Conservation (phyloP, 179 eudicot species). For the Silene vulgaris region DNA sequence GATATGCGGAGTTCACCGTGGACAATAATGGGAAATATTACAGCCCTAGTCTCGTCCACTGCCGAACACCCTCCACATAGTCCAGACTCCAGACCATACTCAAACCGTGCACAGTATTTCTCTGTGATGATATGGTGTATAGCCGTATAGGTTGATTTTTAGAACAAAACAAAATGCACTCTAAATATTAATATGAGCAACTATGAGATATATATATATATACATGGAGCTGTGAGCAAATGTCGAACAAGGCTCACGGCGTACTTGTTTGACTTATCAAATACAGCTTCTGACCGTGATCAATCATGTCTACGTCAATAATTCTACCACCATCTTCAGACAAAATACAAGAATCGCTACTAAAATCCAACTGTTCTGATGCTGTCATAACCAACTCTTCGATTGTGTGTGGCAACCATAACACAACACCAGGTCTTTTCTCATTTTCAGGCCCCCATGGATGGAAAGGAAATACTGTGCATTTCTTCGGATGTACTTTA, state of each 20-base stretch:
- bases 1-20: no score
- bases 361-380: constrained; percentile 42
- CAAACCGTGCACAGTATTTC: no score
- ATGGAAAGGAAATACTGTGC: constrained; percentile 74
- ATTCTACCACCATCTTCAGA: constrained; percentile 83
- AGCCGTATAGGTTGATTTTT: no score
- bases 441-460: constrained; percentile 49
- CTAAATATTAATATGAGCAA: no score
- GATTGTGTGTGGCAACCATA: constrained; percentile 73
- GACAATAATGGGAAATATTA: no score
- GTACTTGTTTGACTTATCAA: constrained; percentile 36
- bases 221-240: not conserved
- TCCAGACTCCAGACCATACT: no score
- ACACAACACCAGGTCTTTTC: constrained; percentile 48
- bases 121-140: no score
- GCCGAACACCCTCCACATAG: no score
- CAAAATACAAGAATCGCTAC: constrained; percentile 38
- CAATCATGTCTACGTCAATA: constrained; percentile 63
- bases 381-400: constrained; percentile 59
- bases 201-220: not conserved
- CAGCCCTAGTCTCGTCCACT: no score
- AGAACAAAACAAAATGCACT: no score
- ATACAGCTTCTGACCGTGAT: constrained; percentile 69
- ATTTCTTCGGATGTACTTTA: constrained; percentile 44
- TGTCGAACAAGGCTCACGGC: constrained; percentile 14